A percentile compares a stretch with the other conserved stretches of the same genome.
Evolutionary conservation across 768 basidiomycete species (phyloP).

Genomic region (Scleroderma bovista): DNA sequence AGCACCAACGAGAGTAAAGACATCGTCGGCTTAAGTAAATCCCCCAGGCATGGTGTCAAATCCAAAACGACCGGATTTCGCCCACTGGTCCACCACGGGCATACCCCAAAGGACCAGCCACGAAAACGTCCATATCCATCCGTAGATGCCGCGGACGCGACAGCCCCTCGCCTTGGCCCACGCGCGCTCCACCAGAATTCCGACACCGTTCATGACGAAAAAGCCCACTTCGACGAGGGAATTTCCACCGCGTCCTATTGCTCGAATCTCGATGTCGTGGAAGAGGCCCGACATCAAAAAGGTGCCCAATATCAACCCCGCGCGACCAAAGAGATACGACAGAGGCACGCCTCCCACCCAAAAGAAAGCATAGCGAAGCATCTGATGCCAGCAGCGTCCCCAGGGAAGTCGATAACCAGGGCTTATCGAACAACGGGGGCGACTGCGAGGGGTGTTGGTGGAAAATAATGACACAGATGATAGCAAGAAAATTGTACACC

Average conservation of each 20-base stretch:
- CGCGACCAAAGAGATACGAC: conserved; percentile 39
- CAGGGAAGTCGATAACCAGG: conserved; percentile 61
- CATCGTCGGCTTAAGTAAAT: conserved; percentile 6
- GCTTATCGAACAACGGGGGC: conserved; percentile 57
- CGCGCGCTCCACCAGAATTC: conserved; percentile 43
- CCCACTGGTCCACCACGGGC: conserved; percentile 41
- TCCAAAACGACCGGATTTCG: conserved; percentile 13
- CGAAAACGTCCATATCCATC: conserved; percentile 46
- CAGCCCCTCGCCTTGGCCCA: conserved; percentile 40
- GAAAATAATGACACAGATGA: conserved; percentile 43
- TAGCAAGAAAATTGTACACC: conserved; percentile 35
- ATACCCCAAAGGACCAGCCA: conserved; percentile 49
- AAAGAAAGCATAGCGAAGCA: conserved; percentile 55
- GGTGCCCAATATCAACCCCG: conserved; percentile 47
- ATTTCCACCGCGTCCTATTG: conserved; percentile 49
- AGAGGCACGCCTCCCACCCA: conserved; percentile 43
- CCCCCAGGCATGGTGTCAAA: conserved; percentile 6
- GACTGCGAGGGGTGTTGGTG: conserved; percentile 46
- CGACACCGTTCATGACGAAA: conserved; percentile 51
- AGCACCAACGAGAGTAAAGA: conserved; percentile 23
- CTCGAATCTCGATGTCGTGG: conserved; percentile 54
- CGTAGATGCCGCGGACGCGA: conserved; percentile 40
- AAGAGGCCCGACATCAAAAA: conserved; percentile 56
- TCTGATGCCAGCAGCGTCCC: conserved; percentile 61
- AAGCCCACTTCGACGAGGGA: conserved; percentile 45